Conservation (phyloP, 768 basidiomycete genomes). For the Pluteus cervinus region DNA sequence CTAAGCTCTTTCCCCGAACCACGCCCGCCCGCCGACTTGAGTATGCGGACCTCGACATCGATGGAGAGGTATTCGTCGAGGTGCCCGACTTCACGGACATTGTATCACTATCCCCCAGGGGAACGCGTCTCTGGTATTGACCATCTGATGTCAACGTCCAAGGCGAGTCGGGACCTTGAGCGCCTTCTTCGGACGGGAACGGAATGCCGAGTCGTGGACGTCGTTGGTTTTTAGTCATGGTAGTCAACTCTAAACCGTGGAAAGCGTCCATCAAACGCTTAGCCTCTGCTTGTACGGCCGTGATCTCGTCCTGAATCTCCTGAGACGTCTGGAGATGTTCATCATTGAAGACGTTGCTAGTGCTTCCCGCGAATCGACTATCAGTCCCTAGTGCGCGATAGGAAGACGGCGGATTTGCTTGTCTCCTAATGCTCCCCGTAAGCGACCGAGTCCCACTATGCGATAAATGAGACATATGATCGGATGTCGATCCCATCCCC, state of each 20-base stretch:
- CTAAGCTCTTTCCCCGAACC: conserved; percentile 27
- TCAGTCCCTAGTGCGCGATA: conserved; percentile 38
- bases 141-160: conserved; percentile 31
- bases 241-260: conserved; percentile 69
- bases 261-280: conserved; percentile 72
- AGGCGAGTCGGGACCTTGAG: conserved; percentile 15
- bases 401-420: conserved; percentile 55
- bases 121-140: conserved; percentile 27
- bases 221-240: conserved; percentile 44
- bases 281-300: conserved; percentile 64
- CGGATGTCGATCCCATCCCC: conserved; percentile 20
- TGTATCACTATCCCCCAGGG: conserved; percentile 40
- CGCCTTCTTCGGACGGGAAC: conserved; percentile 8
- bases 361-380: conserved; percentile 27
- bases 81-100: conserved; percentile 48
- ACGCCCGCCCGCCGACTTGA: conserved; percentile 28
- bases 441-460: conserved; percentile 35
- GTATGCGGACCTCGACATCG: conserved; percentile 40
- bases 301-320: conserved; percentile 62
- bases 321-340: conserved; percentile 52
- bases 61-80: conserved; percentile 43
- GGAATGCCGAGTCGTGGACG: conserved; percentile 25
- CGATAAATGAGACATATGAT: conserved; percentile 19
- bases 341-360: conserved; percentile 45
- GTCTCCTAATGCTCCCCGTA: conserved; percentile 37